Evolutionary conservation across 2,329 filamentous ascomycete genomes (phyloP).

Genomic region (Lasiodiplodia sp.): DNA sequence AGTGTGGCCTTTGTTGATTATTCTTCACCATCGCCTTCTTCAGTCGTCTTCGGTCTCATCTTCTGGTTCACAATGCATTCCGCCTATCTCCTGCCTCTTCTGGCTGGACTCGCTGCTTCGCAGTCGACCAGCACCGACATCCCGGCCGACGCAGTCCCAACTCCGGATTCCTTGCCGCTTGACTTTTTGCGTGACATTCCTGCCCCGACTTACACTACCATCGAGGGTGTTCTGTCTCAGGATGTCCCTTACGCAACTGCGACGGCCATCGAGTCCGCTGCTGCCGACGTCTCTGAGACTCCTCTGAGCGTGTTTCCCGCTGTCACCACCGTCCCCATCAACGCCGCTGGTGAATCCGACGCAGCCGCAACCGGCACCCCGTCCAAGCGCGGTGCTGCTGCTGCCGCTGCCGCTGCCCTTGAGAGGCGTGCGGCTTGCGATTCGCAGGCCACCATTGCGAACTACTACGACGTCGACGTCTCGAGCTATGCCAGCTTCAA

Average conservation of each 20-base stretch:
- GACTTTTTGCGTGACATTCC: conserved; percentile 24
- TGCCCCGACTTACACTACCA: conserved; percentile 30
- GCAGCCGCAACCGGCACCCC: conserved; percentile 4
- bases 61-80: not conserved
- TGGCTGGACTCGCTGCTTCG: conserved; percentile 24
- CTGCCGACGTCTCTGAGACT: conserved; percentile 24
- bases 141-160: conserved; percentile 6
- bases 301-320: conserved; percentile 29
- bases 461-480: conserved; percentile 7
- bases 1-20: not conserved
- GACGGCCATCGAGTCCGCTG: conserved; percentile 25
- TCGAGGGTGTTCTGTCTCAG: conserved; percentile 27
- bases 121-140: conserved; percentile 11
- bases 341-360: conserved; percentile 27
- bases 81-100: not conserved
- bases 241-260: conserved; percentile 23
- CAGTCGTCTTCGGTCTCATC: not conserved
- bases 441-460: conserved; percentile 27
- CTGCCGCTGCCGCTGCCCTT: not conserved
- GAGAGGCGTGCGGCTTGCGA: conserved; percentile 29
- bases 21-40: not conserved
- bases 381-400: conserved; percentile 26
- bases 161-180: conserved; percentile 30
- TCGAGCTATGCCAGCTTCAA: conserved; percentile 3
- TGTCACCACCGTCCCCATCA: conserved; percentile 25